phyloP scores from a whole-genome alignment of 2,329 filamentous ascomycete genomes.

The Rutstroemia sp. region DNA sequence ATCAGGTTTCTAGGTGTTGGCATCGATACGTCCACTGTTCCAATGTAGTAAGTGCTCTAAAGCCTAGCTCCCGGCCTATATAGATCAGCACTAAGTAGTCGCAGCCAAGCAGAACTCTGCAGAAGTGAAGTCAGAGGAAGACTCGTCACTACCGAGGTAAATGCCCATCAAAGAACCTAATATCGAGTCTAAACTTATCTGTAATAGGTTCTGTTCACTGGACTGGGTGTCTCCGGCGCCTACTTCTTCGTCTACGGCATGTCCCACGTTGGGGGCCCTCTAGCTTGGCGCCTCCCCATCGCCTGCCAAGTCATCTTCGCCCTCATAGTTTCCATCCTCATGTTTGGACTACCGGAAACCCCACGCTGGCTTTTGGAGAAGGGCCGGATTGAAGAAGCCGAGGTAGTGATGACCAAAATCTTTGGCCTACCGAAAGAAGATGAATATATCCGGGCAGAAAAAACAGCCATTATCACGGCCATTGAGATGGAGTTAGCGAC shows the following conservation, averaged over 20 bases:
- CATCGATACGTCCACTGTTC: not conserved
- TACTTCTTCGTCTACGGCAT: constrained; percentile 36
- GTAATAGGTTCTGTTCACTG: constrained; percentile 27
- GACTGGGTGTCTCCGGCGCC: constrained; percentile 39
- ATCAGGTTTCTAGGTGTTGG: not conserved
- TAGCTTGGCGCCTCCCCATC: constrained; percentile 38
- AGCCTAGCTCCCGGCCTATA: not conserved
- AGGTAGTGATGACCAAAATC: constrained; percentile 24
- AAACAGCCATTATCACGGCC: constrained; percentile 29
- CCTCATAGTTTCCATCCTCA: constrained; percentile 31
- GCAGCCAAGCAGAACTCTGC: not conserved
- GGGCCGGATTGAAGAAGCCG: constrained; percentile 28
- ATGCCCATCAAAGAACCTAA: too few species aligned
- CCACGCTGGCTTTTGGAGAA: constrained; percentile 32
- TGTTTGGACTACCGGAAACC: constrained; percentile 33
- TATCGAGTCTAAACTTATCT: too few species aligned
- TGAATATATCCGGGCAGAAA: constrained; percentile 20
- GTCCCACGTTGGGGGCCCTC: constrained; percentile 28
- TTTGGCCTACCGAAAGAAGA: constrained; percentile 14
- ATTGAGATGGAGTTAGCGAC: constrained; percentile 26
- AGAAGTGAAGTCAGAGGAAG: not conserved
- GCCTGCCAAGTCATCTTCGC: constrained; percentile 36
- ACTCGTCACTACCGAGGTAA: not conserved
- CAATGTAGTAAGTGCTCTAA: not conserved
- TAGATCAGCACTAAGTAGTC: not conserved